Percentiles rank a stretch among this genome's conserved stretches.
These are phyloP conservation scores for Pouteria glomerata DNA, from an alignment of 148 eudicot species.

Conservation along the genomic window DNA sequence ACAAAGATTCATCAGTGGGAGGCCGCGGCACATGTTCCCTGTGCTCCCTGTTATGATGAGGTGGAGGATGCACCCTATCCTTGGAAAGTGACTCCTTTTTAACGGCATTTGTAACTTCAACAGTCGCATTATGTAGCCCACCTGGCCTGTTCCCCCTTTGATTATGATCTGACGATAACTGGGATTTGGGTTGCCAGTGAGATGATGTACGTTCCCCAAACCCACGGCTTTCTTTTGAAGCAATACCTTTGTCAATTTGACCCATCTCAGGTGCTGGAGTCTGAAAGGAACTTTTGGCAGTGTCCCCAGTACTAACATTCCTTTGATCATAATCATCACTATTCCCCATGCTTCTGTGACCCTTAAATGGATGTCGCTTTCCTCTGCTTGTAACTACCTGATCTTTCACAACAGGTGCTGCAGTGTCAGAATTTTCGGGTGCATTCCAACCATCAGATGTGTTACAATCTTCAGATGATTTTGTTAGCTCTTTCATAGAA, in stretches of 20 bases:
- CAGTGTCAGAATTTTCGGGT: slow-evolving; percentile 26
- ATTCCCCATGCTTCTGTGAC: slow-evolving; percentile 32
- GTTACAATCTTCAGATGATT: slow-evolving; percentile 21
- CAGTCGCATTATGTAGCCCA: slow-evolving; percentile 32
- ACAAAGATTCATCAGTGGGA: slow-evolving; percentile 21
- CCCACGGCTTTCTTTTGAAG: slow-evolving; percentile 43
- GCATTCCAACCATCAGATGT: slow-evolving; percentile 41
- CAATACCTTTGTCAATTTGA: slow-evolving; percentile 38
- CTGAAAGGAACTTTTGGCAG: slow-evolving; percentile 20
- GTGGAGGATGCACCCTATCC: slow-evolving; percentile 13
- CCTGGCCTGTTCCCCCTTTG: slow-evolving; percentile 29
- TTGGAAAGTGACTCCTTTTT: slow-evolving; percentile 26
- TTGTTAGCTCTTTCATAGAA: slow-evolving; percentile 16
- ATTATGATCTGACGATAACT: slow-evolving; percentile 25
- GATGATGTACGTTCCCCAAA: slow-evolving; percentile 43
- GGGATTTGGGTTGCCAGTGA: slow-evolving; percentile 88
- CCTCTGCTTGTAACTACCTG: slow-evolving; percentile 44
- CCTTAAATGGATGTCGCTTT: slow-evolving; percentile 44
- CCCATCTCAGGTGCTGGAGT: slow-evolving; percentile 26
- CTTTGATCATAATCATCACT: slow-evolving; percentile 30
- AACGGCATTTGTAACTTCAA: slow-evolving; percentile 22
- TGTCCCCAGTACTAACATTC: slow-evolving; percentile 27
- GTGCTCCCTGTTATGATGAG: slow-evolving; percentile 14
- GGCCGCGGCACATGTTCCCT: slow-evolving; percentile 12
- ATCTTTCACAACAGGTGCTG: slow-evolving; percentile 30